Evolutionary conservation across 192 early-diverging fungal genomes (phyloP).

Genomic region (Diversispora epigaea): DNA sequence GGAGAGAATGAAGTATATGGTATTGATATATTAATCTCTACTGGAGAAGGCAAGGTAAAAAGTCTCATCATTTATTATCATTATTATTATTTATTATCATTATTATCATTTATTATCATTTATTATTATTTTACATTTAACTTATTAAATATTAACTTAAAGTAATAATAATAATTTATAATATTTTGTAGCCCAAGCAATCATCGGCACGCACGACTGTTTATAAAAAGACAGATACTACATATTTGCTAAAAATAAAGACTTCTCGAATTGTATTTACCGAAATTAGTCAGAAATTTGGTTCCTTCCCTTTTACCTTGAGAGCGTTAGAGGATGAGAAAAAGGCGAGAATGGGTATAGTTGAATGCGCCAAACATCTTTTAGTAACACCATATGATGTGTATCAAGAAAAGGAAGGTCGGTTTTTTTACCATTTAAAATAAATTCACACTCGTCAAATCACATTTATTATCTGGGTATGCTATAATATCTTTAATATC

Average conservation of each 20-base stretch:
- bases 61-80: slow-evolving; percentile 31
- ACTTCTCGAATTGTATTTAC: slow-evolving; percentile 70
- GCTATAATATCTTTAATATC: background rate
- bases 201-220: slow-evolving; percentile 74
- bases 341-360: slow-evolving; percentile 88
- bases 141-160: too few species aligned
- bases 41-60: slow-evolving; percentile 85
- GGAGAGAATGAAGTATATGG: slow-evolving; percentile 91
- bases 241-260: slow-evolving; percentile 86
- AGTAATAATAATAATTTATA: background rate
- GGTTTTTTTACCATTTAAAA: too few species aligned
- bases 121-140: background rate
- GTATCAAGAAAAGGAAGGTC: slow-evolving; percentile 78
- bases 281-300: slow-evolving; percentile 77
- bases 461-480: too few species aligned
- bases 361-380: slow-evolving; percentile 82
- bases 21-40: slow-evolving; percentile 85
- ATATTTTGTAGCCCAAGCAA: slow-evolving; percentile 19
- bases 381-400: slow-evolving; percentile 83
- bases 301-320: slow-evolving; percentile 86
- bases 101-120: too few species aligned
- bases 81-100: too few species aligned
- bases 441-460: too few species aligned
- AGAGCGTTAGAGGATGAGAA: slow-evolving; percentile 86
- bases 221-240: slow-evolving; percentile 82